Base-by-base conservation (phyloP, 148 eudicot species). In the Rhododendron simsii region DNA sequence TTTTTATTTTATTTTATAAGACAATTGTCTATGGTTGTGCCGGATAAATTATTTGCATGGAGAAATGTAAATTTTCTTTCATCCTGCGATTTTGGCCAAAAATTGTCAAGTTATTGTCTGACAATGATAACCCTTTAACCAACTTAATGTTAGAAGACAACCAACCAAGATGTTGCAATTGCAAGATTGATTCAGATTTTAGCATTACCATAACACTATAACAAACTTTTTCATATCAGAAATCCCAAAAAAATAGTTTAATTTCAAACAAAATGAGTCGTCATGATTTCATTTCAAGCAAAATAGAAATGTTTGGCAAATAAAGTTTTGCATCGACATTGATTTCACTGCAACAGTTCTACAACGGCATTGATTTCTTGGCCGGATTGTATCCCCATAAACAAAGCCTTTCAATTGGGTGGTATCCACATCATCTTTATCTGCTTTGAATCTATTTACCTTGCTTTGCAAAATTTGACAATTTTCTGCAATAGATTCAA, bases 401-500 rank as follows among this genome's bases (percentile, higher is more conserved):
- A 93, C 98, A 53, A 98, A 95, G 39, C 93, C 95, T 87, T 86
- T 91, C 90, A 97, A 86, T 83, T 90, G 83, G 44, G 85, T 86
- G 61, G 87, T 84, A 50, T 95, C 98, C 71, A 95, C 82, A 82
- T 87, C 81, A 55, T 87, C 94, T 90, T 95, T 94, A 87, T 93
- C 93, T 35, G 96, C 86, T 87, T 97, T 97, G 78, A 93, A 93
- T 41, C 96, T 89, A 87, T 97, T 97, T 63, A 95, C 99, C 93
- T 96, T 93, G 7, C 95, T 95, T 85, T 97, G 99, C 73, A 97
- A 95, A 87, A 95, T 95, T 90, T 97, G 98, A 88, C 98, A 97
- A 90, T 97, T 97, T 83, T 93, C 95, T 33, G 94, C 90, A 84
- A 92, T 91, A 4, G 99, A 97, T 87, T 96, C 99, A 71, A 92